phyloP scores from a whole-genome alignment of 108 stramenopile genomes.

The Cylindrotheca closterium region DNA sequence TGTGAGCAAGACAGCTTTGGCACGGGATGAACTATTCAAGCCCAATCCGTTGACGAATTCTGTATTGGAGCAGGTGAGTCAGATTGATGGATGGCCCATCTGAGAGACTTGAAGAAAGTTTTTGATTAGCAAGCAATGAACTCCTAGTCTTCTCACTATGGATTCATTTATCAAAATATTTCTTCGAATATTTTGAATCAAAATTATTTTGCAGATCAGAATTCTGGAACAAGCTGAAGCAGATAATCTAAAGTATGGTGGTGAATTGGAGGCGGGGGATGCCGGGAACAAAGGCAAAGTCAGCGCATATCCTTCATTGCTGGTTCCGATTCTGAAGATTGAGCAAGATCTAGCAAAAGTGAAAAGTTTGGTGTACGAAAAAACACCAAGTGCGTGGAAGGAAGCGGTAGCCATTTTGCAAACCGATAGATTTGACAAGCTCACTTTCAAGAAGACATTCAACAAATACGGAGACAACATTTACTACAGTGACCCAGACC shows the following conservation, averaged over 20 bases:
- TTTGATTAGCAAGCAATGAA: slow-evolving; percentile 4
- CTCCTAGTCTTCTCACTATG: too few relatives aligned
- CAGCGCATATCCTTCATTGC: slow-evolving; percentile 51
- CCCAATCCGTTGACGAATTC: slow-evolving; percentile 78
- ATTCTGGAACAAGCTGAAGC: slow-evolving; percentile 80
- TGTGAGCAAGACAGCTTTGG: too few relatives aligned
- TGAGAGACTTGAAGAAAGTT: slow-evolving; percentile 2
- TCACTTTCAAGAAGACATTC: slow-evolving; percentile 76
- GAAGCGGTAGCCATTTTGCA: slow-evolving; percentile 45
- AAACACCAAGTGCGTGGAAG: slow-evolving; percentile 19
- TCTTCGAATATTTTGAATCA: too few relatives aligned
- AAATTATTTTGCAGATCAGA: too few relatives aligned
- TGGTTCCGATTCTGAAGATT: slow-evolving; percentile 75
- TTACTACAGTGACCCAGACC: slow-evolving; percentile 81
- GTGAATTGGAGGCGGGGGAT: slow-evolving; percentile 59
- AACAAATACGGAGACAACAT: slow-evolving; percentile 88
- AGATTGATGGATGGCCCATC: not conserved
- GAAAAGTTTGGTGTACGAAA: slow-evolving; percentile 32
- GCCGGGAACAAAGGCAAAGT: slow-evolving; percentile 44
- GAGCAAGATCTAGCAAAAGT: slow-evolving; percentile 44
- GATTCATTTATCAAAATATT: too few relatives aligned
- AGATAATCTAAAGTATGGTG: slow-evolving; percentile 76
- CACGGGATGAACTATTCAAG: slow-evolving; percentile 56
- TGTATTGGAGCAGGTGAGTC: slow-evolving; percentile 55
- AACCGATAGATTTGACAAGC: slow-evolving; percentile 57